Conservation (phyloP, 345 rosid species). For the Populus simonii region DNA sequence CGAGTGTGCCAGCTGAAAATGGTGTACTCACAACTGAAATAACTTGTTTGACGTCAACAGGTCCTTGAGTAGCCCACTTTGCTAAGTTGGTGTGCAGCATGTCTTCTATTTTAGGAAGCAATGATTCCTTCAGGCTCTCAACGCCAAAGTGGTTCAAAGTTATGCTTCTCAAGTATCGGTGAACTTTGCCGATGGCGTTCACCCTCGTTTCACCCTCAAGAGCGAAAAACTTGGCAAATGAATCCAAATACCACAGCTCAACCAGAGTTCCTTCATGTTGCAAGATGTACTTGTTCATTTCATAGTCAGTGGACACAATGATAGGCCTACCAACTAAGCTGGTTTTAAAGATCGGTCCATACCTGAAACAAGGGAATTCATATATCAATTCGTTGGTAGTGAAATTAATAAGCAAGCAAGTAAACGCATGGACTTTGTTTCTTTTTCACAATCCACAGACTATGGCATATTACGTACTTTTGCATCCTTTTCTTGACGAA, state of each 20-base stretch:
- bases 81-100: slow-evolving; percentile 4
- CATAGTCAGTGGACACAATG: slow-evolving; percentile 25
- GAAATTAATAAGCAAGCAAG: not conserved
- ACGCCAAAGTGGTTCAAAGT: slow-evolving; percentile 19
- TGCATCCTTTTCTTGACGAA: not conserved
- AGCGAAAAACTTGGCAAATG: slow-evolving; percentile 13
- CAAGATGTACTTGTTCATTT: slow-evolving; percentile 17
- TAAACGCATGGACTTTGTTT: not conserved
- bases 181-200: not conserved
- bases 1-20: too few relatives aligned
- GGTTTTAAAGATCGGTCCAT: slow-evolving; percentile 20
- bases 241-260: slow-evolving; percentile 13
- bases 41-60: not conserved
- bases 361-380: slow-evolving; percentile 3
- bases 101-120: slow-evolving; percentile 22
- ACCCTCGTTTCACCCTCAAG: slow-evolving; percentile 11
- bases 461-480: not conserved
- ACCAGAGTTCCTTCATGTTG: slow-evolving; percentile 18
- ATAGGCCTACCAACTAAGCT: not conserved
- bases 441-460: not conserved
- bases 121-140: slow-evolving; percentile 13
- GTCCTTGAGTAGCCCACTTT: not conserved
- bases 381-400: not conserved
- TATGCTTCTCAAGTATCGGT: slow-evolving; percentile 13
- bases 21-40: slow-evolving; percentile 4